Percentiles rank a stretch among this genome's conserved stretches.
Evolutionary conservation across 23 red algal species (phyloP).

Genomic region (Gracilaria caudata): DNA sequence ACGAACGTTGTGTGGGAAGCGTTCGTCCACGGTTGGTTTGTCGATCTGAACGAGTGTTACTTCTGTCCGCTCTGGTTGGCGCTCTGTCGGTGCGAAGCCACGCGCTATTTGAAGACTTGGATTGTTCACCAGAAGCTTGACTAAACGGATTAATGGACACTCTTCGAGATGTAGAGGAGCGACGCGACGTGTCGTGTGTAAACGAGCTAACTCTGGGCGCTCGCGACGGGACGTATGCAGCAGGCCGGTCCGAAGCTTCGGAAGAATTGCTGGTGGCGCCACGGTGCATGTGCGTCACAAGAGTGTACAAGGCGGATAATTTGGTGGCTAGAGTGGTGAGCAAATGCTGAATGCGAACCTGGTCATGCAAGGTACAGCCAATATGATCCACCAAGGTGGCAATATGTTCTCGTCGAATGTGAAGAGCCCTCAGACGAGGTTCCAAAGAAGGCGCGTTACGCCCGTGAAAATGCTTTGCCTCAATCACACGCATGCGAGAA

Average conservation of each 20-base stretch:
- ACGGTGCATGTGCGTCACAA: constrained; percentile 24
- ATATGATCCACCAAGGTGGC: constrained; percentile 44
- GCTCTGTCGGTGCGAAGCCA: constrained; percentile 1
- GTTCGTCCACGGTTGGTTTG: neutral
- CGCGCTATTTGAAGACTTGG: neutral
- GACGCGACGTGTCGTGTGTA: neutral
- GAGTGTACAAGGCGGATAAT: constrained; percentile 4
- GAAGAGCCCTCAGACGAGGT: constrained; percentile 39
- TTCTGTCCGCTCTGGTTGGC: neutral
- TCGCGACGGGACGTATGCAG: constrained; percentile 5
- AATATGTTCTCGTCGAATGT: constrained; percentile 41
- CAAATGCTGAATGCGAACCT: constrained; percentile 54
- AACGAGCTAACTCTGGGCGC: neutral
- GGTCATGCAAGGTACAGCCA: constrained; percentile 41
- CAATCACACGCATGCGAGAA: constrained; percentile 55
- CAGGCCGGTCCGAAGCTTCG: neutral
- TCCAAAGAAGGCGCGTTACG: neutral
- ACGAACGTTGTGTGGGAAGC: neutral
- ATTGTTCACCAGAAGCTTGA: neutral
- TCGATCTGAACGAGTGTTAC: neutral
- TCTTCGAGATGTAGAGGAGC: neutral
- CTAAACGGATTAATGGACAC: constrained; percentile 3
- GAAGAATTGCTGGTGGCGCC: neutral
- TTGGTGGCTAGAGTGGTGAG: constrained; percentile 25
- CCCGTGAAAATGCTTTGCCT: constrained; percentile 51